phyloP scores from a whole-genome alignment of 1,284 basidiomycete genomes.

The Ceratobasidium sp. region DNA sequence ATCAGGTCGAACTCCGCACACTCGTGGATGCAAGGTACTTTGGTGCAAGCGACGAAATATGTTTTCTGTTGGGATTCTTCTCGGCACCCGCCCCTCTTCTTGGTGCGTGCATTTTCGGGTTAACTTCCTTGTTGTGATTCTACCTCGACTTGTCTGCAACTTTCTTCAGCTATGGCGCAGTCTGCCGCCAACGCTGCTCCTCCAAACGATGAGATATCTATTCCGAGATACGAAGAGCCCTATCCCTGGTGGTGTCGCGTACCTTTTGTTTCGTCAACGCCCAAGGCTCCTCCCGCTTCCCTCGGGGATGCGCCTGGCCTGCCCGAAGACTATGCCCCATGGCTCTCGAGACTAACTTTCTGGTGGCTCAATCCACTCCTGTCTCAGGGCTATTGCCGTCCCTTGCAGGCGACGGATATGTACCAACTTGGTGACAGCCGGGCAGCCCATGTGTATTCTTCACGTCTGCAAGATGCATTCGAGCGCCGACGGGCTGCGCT shows the following conservation, averaged over 20 bases:
- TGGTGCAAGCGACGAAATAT: background rate
- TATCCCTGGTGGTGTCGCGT: slow-evolving; percentile 32
- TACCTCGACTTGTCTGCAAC: background rate
- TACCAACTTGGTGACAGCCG: slow-evolving; percentile 4
- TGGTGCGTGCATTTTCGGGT: background rate
- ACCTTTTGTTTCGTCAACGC: slow-evolving; percentile 11
- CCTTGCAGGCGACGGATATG: slow-evolving; percentile 26
- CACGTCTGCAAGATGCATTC: slow-evolving; percentile 2
- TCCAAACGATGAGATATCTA: background rate
- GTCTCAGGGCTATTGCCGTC: slow-evolving; percentile 23
- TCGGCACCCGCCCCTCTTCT: background rate
- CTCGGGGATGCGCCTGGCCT: slow-evolving; percentile 3
- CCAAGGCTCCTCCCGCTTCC: slow-evolving; percentile 11
- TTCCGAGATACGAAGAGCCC: slow-evolving; percentile 12
- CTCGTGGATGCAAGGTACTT: background rate
- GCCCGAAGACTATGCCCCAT: slow-evolving; percentile 7
- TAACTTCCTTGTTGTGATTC: background rate
- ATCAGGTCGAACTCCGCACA: background rate
- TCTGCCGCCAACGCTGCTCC: background rate
- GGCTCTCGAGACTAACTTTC: slow-evolving; percentile 16
- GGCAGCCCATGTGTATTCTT: slow-evolving; percentile 8
- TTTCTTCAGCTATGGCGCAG: background rate
- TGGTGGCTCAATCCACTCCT: slow-evolving; percentile 28
- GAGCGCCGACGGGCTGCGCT: background rate
- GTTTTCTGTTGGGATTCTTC: background rate